A percentile compares a stretch with the other conserved stretches of the same genome.
These are phyloP conservation scores for Fusarium sp. DNA, from an alignment of 2,329 filamentous ascomycete genomes.

Conservation along the genomic window DNA sequence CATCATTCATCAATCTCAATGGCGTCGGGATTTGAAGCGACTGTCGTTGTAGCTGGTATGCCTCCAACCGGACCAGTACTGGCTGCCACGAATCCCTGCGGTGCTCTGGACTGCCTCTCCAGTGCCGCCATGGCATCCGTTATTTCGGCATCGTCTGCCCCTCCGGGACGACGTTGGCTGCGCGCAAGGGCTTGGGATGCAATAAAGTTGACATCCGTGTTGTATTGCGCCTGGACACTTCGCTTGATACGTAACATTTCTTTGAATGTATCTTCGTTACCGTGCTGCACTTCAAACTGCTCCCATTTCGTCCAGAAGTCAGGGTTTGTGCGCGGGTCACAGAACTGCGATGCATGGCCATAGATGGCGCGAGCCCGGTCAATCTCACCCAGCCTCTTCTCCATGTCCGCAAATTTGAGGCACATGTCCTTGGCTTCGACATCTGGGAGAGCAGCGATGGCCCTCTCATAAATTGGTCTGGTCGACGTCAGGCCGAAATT, in stretches of 20 bases:
- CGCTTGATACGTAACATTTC: slow-evolving; percentile 98
- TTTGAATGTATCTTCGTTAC: slow-evolving; percentile 99
- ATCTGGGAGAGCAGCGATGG: slow-evolving; percentile 92
- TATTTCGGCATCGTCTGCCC: slow-evolving; percentile 57
- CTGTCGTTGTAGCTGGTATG: slow-evolving; percentile 48
- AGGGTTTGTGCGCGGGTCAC: slow-evolving; percentile 89
- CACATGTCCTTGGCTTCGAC: slow-evolving; percentile 97
- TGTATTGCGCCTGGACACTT: slow-evolving; percentile 97
- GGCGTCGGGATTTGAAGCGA: slow-evolving; percentile 80
- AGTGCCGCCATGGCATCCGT: slow-evolving; percentile 89
- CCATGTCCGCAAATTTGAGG: slow-evolving; percentile 98
- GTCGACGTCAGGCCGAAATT: slow-evolving; percentile 98
- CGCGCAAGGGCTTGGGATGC: slow-evolving; percentile 92
- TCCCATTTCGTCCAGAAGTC: slow-evolving; percentile 98
- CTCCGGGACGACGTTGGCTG: slow-evolving; percentile 70
- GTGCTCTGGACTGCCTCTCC: slow-evolving; percentile 87
- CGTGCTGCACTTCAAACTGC: slow-evolving; percentile 94
- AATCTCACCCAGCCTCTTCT: slow-evolving; percentile 89
- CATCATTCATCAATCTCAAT: slow-evolving; percentile 77
- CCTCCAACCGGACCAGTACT: slow-evolving; percentile 75
- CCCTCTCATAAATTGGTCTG: slow-evolving; percentile 93
- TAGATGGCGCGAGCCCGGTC: slow-evolving; percentile 96
- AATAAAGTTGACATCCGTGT: slow-evolving; percentile 98
- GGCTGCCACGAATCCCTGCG: slow-evolving; percentile 89
- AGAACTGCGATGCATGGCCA: slow-evolving; percentile 96